These are phyloP conservation scores for Syzygium malaccense DNA, from an alignment of 441 rosid genomes.

Conservation along the genomic window DNA sequence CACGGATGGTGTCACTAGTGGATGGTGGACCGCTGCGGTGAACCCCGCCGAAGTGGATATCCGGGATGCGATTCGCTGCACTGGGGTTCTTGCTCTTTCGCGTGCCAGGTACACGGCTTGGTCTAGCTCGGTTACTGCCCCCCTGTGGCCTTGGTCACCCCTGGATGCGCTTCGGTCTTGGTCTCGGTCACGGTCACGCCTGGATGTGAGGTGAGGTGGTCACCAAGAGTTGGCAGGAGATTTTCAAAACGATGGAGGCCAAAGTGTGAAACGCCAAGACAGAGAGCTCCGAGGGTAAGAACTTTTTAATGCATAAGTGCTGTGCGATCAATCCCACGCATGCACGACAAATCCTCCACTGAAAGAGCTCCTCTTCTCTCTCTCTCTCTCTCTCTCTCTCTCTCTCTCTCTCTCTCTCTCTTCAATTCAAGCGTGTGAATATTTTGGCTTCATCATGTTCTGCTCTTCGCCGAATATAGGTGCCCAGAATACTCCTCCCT, in stretches of 20 bases:
- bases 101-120: neutral
- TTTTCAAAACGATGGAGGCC: neutral
- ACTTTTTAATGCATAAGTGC: neutral
- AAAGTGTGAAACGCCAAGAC: neutral
- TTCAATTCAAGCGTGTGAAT: neutral
- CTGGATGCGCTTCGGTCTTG: neutral
- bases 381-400: neutral
- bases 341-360: neutral
- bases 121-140: neutral
- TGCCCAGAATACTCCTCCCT: neutral
- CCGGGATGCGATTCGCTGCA: neutral
- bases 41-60: neutral
- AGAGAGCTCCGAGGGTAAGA: neutral
- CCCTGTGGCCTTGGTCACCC: neutral
- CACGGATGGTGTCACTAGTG: neutral
- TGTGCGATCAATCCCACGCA: no score
- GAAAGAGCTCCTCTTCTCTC: neutral
- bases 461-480: neutral
- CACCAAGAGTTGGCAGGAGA: neutral
- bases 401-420: neutral
- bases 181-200: neutral
- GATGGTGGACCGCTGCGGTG: neutral
- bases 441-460: neutral
- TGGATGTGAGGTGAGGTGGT: neutral
- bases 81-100: neutral